Conservation (phyloP, 1,139 yeast species). For the Candida sojae region DNA sequence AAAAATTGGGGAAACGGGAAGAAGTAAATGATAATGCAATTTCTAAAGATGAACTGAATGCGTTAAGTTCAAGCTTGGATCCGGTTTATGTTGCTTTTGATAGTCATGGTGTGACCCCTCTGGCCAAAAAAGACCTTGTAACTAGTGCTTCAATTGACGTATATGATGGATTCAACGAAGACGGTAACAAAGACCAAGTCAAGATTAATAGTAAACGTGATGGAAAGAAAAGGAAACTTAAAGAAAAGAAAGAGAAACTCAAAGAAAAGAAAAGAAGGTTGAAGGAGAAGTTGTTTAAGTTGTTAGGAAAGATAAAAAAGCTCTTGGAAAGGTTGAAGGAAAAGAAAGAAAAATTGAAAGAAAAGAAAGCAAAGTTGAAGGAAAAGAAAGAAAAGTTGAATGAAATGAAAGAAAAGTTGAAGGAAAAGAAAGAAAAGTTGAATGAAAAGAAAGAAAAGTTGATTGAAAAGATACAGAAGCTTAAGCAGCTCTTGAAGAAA, state of each 20-base stretch:
- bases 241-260: no score
- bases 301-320: not conserved
- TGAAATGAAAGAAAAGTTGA: conserved; percentile 9
- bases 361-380: conserved; percentile 5
- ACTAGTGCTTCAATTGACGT: no score
- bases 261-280: not conserved
- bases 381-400: conserved; percentile 7
- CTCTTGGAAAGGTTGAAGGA: not conserved
- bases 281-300: not conserved
- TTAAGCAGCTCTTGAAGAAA: no score
- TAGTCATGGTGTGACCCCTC: no score
- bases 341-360: not conserved
- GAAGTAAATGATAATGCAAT: not conserved
- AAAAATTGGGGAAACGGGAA: not conserved
- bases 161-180: conserved; percentile 1
- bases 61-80: not conserved
- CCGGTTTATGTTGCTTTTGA: not conserved
- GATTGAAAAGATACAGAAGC: no score
- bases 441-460: not conserved
- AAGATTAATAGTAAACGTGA: no score
- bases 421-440: conserved; percentile 9
- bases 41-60: not conserved
- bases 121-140: no score
- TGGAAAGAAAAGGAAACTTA: no score
- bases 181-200: no score